These are phyloP conservation scores for Hypocrella siamensis DNA, from an alignment of 2,329 filamentous ascomycete species.

Conservation along the genomic window DNA sequence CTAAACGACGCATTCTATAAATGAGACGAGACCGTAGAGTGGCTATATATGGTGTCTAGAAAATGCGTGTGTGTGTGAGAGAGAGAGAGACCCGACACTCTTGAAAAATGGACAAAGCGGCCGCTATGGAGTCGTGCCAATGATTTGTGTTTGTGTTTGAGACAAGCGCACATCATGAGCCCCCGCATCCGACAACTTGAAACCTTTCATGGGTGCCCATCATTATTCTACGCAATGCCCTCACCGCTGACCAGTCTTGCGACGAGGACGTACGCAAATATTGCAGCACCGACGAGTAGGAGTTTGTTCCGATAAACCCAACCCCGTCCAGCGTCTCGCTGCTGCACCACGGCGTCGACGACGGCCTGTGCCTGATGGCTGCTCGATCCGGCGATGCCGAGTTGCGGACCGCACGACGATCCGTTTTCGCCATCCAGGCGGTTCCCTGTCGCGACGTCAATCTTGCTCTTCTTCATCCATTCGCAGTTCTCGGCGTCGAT, in stretches of 20 bases:
- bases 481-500: slow-evolving; percentile 78
- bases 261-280: slow-evolving; percentile 74
- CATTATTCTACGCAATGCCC: slow-evolving; percentile 8
- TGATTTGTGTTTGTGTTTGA: too few relatives aligned
- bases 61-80: too few relatives aligned
- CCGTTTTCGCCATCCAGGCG: slow-evolving; percentile 33
- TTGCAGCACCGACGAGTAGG: slow-evolving; percentile 48
- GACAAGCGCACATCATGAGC: too few relatives aligned
- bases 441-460: slow-evolving; percentile 64
- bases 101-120: too few relatives aligned
- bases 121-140: too few relatives aligned
- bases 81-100: too few relatives aligned
- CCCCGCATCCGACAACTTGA: too few relatives aligned
- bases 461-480: slow-evolving; percentile 73
- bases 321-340: slow-evolving; percentile 63
- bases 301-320: slow-evolving; percentile 75
- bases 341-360: slow-evolving; percentile 63
- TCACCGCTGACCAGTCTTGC: slow-evolving; percentile 52
- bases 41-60: too few relatives aligned
- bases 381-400: slow-evolving; percentile 44
- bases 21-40: too few relatives aligned
- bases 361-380: slow-evolving; percentile 51
- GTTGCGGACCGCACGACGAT: slow-evolving; percentile 33
- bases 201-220: background rate
- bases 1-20: too few relatives aligned